Evolutionary conservation across 2,329 filamentous ascomycete genomes (phyloP).

Genomic region (Sarocladiaceae sp.): DNA sequence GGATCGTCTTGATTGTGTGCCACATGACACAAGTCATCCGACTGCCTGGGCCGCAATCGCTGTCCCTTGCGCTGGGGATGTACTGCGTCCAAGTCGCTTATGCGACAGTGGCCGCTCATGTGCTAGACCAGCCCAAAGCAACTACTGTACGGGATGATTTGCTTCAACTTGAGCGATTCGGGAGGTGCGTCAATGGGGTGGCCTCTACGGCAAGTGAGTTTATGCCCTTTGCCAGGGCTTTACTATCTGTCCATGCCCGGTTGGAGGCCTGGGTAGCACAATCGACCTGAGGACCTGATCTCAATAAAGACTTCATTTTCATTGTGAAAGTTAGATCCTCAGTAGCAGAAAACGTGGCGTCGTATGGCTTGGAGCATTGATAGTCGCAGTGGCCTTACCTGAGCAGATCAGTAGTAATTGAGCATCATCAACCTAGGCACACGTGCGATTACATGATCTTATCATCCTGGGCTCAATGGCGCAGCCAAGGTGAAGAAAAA

Average conservation of each 20-base stretch:
- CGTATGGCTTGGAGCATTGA: too few species aligned
- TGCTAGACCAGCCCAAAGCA: not conserved
- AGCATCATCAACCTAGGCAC: too few species aligned
- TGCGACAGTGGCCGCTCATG: not conserved
- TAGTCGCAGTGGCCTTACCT: too few species aligned
- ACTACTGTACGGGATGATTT: not conserved
- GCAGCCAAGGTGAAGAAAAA: too few species aligned
- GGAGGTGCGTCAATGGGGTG: not conserved
- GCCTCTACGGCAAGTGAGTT: not conserved
- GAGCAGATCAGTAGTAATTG: too few species aligned
- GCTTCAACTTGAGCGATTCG: not conserved
- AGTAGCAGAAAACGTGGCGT: too few species aligned
- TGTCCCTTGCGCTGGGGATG: constrained; percentile 3
- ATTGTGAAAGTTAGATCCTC: too few species aligned
- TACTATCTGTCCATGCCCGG: not conserved
- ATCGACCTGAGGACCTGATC: too few species aligned
- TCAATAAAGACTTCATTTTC: too few species aligned
- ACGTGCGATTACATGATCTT: too few species aligned
- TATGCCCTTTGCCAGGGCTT: not conserved
- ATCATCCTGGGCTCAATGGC: too few species aligned
- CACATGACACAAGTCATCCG: constrained; percentile 4
- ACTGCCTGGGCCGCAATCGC: not conserved
- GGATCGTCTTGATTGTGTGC: not conserved
- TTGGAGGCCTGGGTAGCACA: not conserved
- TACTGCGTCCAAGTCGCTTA: not conserved